Base-by-base conservation (phyloP, 306 rosid species). In the Trifolium dubium region DNA sequence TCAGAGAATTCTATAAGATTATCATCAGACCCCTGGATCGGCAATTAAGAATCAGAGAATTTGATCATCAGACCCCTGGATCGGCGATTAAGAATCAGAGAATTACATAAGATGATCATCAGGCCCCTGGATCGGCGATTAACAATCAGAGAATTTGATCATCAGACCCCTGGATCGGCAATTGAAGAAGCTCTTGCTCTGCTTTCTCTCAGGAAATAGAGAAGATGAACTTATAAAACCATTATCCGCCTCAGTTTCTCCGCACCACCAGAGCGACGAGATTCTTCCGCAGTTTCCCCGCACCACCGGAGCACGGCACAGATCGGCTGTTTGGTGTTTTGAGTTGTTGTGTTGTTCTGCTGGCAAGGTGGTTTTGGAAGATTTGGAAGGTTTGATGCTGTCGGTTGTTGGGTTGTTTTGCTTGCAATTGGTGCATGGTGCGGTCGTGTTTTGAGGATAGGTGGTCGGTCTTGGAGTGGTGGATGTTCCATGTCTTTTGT, bases 1-100 rank as follows among this genome's bases (percentile, higher is more conserved):
- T 94, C 98, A n/a, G 98, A 92, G 83, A 94, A 94, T 80, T 94
- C 98, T 68, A 89, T 73, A 58, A 94, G 98, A 79, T 94, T 92
- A 41, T 94, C 97, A 80, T 94, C 96, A 10, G 87, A 83, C 44
- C 89, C 91, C 83, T 83, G 91, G 80, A 76, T 49, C 11, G 92
- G 84, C 79, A 88, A 30, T 69, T 94, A n/a, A n/a, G n/a, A n/a
- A n/a, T n/a, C n/a, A n/a, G 98, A 91, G 83, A 94, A 94, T 80
- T 94, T 94, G 95, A 41, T 94, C 97, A 80, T 94, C 96, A 10
- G 87, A 83, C 44, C 89, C 91, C 83, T 83, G 91, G 80, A 76
- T 49, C 10, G 92, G 84, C 79, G 89, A 30, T 69, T 94, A n/a
- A n/a, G n/a, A n/a, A n/a, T n/a, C n/a, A n/a, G 98, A 91, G 83